These are phyloP conservation scores for Hanseniaspora uvarum DNA, from an alignment of 1,139 yeast species.

Conservation along the genomic window DNA sequence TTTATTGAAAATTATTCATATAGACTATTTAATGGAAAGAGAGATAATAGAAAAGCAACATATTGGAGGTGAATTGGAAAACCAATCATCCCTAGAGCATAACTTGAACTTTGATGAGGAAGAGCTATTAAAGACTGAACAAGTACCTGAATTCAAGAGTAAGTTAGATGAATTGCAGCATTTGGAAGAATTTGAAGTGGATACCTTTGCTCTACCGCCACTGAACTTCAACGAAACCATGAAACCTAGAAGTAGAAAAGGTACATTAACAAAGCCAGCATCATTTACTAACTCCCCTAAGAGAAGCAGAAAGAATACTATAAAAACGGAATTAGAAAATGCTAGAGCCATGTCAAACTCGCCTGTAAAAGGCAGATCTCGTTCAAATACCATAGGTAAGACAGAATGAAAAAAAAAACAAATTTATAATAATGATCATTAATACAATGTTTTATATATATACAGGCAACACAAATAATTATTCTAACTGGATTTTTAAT, in stretches of 20 bases:
- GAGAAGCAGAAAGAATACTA: constrained; percentile 13
- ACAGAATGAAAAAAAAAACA: not conserved
- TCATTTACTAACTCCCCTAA: not conserved
- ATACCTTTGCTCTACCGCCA: constrained; percentile 14
- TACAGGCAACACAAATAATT: not conserved
- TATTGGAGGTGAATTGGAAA: constrained; percentile 7
- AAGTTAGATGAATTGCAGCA: constrained; percentile 5
- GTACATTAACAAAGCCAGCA: constrained; percentile 3
- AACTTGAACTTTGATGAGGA: constrained; percentile 2
- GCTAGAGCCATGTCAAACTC: not conserved
- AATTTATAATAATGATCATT: not conserved
- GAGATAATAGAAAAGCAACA: constrained; percentile 5
- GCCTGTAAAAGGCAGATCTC: not conserved
- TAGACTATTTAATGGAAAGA: constrained; percentile 16
- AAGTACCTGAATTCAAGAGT: not conserved
- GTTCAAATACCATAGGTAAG: not conserved
- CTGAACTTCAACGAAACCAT: not conserved
- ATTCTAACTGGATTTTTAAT: constrained; percentile 1
- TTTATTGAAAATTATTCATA: constrained; percentile 8
- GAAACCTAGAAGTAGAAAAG: constrained; percentile 16
- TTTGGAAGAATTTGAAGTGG: not conserved
- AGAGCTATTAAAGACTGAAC: not conserved
- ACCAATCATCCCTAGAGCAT: not conserved
- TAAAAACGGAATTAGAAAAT: not conserved
- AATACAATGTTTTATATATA: not conserved